Evolutionary conservation across 805 yeast species (phyloP), one percentile per base, ranked within the genome.

Genomic region (Clavispora carvajalis): DNA sequence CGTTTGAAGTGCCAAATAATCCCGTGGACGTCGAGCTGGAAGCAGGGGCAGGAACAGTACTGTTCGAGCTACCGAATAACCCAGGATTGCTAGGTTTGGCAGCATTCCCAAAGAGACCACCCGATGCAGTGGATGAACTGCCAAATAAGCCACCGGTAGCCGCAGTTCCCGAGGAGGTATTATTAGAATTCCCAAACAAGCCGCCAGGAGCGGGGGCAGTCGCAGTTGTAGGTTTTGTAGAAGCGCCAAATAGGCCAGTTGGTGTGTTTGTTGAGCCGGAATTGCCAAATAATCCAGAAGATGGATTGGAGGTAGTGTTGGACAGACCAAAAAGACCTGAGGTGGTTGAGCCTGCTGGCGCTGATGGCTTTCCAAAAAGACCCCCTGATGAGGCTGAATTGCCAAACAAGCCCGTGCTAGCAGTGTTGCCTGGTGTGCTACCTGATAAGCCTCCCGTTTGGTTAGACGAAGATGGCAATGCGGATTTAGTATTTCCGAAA

Each of bases 281-380:
- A 23, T 24, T 28, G 19, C 46, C 47, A 26, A 46, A 44, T 22
- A 46, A 36, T 10, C 46, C 42, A 2, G 41, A 40, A 12, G 43
- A 9, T 13, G 36, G 13, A 4, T 21, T 15, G 22, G 6, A 25
- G 18, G 17, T 25, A 9, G 25, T 13, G 18, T 15, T 7, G n/a
- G 34, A 21, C 13, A 22, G 22, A 16, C 28, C 33, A 28, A 29
- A 28, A 5, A 28, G 17, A 1, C 37, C 37, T 5, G 28, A 7
- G 4, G 30, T 4, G 3, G 19, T 15, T 11, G 13, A 5, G 22
- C 16, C 16, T 4, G 31, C 31, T 6, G 31, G 31, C 2, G 19
- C 31, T 8, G 31, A 4, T 4, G 31, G 10, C 3, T 28, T 28
- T 16, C 31, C 31, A 15, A 21, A 23, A 17, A 38, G 33, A 3